Conservation (phyloP, 352 stramenopile species). For the Salisapilia sapeloensis region DNA sequence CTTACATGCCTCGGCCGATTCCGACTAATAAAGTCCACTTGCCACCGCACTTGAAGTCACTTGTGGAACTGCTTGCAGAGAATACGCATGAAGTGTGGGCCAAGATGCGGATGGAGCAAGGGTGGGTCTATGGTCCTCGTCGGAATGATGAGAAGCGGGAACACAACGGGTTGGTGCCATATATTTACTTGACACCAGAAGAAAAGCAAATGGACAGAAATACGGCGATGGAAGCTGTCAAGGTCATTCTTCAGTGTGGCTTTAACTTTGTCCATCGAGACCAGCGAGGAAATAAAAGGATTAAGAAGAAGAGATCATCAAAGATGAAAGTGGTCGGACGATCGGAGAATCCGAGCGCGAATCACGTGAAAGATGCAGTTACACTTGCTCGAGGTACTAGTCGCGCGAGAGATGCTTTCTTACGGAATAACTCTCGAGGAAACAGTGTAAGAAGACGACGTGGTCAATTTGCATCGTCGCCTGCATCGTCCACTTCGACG, state of each 20-base stretch:
- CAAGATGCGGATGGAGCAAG: constrained; percentile 62
- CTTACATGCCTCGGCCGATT: constrained; percentile 46
- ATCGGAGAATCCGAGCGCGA: constrained; percentile 36
- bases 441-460: no score
- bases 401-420: constrained; percentile 41
- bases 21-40: constrained; percentile 44
- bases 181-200: constrained; percentile 60
- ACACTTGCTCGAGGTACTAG: constrained; percentile 18
- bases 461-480: no score
- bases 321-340: constrained; percentile 37
- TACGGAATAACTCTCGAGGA: no score
- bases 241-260: constrained; percentile 54
- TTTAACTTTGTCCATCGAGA: constrained; percentile 53
- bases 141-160: constrained; percentile 47
- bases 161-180: constrained; percentile 61
- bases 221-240: constrained; percentile 68
- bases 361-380: constrained; percentile 35
- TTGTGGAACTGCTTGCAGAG: constrained; percentile 59
- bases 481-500: no score
- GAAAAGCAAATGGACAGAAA: constrained; percentile 78
- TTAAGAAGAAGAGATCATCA: constrained; percentile 19
- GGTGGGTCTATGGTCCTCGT: constrained; percentile 54
- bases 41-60: constrained; percentile 27
- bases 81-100: constrained; percentile 77
- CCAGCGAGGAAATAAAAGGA: constrained; percentile 6